These are phyloP conservation scores for Phaeotremella skinneri DNA, from an alignment of 768 basidiomycete genomes.

Conservation along the genomic window DNA sequence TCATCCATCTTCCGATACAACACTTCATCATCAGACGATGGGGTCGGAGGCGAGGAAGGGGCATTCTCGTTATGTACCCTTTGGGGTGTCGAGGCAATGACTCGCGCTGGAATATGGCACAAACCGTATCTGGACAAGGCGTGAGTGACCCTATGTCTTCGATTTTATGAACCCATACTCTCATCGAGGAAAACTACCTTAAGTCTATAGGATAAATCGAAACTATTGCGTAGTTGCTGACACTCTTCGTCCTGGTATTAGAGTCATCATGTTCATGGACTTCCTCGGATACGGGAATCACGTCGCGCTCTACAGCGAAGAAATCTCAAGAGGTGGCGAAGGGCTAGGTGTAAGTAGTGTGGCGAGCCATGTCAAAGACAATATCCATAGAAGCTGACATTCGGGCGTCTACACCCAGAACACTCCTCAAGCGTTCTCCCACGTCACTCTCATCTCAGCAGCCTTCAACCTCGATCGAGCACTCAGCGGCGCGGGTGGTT, in stretches of 20 bases:
- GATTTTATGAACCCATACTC: conserved; percentile 22
- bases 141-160: conserved; percentile 18
- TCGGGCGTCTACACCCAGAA: conserved; percentile 29
- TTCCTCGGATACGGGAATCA: conserved; percentile 69
- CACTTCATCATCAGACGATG: conserved; percentile 77
- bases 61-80: conserved; percentile 70
- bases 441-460: conserved; percentile 49
- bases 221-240: not conserved
- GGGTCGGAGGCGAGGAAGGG: conserved; percentile 93
- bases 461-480: conserved; percentile 50
- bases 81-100: conserved; percentile 82
- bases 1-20: conserved; percentile 76
- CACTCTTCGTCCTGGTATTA: conserved; percentile 20
- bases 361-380: too few relatives aligned
- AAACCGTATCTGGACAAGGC: conserved; percentile 64
- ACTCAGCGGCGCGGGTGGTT: not conserved
- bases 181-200: conserved; percentile 11
- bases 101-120: conserved; percentile 79
- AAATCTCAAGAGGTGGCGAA: conserved; percentile 65
- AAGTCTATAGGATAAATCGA: not conserved
- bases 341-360: conserved; percentile 57
- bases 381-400: conserved; percentile 1
- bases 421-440: conserved; percentile 52
- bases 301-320: conserved; percentile 74
- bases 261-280: conserved; percentile 74